Conservation (phyloP, 1,139 yeast genomes). For the Taphrina confusa region DNA sequence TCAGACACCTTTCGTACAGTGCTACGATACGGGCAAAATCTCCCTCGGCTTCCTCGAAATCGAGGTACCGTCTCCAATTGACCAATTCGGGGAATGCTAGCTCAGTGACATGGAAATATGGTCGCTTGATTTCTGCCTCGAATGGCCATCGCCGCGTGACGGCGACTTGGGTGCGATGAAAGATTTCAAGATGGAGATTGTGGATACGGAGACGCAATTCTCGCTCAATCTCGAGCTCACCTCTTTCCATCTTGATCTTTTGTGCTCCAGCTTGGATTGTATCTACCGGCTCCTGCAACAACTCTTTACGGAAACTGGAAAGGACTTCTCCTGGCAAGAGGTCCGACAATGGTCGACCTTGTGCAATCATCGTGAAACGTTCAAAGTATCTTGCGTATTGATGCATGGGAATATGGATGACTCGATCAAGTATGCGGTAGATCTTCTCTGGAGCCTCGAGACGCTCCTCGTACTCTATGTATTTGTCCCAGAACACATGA, state of each 20-base stretch:
- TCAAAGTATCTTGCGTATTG: constrained; percentile 64
- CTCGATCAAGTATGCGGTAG: constrained; percentile 56
- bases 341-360: constrained; percentile 42
- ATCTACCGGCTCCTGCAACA: constrained; percentile 38
- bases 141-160: constrained; percentile 63
- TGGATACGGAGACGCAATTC: constrained; percentile 45
- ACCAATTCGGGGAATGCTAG: constrained; percentile 54
- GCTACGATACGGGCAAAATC: constrained; percentile 47
- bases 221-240: constrained; percentile 42
- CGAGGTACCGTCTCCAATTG: constrained; percentile 64
- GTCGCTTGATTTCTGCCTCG: constrained; percentile 60
- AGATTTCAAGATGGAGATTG: constrained; percentile 51
- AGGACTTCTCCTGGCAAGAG: constrained; percentile 42
- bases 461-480: constrained; percentile 58
- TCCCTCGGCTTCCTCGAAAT: constrained; percentile 53
- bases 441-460: constrained; percentile 48
- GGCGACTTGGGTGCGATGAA: constrained; percentile 62
- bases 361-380: constrained; percentile 44
- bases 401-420: constrained; percentile 72
- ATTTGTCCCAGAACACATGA: constrained; percentile 74
- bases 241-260: constrained; percentile 39
- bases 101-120: constrained; percentile 54
- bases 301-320: constrained; percentile 44
- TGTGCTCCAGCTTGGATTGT: constrained; percentile 41
- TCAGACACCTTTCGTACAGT: constrained; percentile 58